phyloP scores from a whole-genome alignment of 306 rosid species.

The Acacia acuminata region DNA sequence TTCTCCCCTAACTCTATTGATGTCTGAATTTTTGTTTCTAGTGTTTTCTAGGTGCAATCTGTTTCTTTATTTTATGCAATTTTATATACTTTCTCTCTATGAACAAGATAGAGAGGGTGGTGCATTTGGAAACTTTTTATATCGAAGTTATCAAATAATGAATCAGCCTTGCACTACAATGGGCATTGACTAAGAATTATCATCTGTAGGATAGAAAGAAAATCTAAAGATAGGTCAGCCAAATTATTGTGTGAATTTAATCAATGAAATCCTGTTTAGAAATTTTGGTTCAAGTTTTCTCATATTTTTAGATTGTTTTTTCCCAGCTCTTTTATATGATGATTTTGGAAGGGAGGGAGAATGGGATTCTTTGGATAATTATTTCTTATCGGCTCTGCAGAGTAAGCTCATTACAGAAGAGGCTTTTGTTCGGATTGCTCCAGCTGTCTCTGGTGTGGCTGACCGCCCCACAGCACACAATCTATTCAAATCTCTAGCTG shows the following conservation, averaged over 20 bases:
- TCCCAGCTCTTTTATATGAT: slow-evolving; percentile 14
- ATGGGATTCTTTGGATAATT: slow-evolving; percentile 7
- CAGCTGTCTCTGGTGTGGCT: slow-evolving; percentile 82
- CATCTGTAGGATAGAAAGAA: no score
- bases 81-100: not conserved
- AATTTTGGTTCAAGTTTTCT: slow-evolving; percentile 2
- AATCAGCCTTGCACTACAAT: not conserved
- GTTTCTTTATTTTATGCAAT: not conserved
- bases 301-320: not conserved
- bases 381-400: slow-evolving; percentile 50
- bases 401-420: slow-evolving; percentile 70
- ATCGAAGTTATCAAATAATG: not conserved
- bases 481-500: slow-evolving; percentile 84
- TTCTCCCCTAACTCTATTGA: not conserved
- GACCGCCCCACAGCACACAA: slow-evolving; percentile 78
- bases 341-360: slow-evolving; percentile 25
- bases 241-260: slow-evolving; percentile 15
- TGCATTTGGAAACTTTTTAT: not conserved
- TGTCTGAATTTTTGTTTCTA: not conserved
- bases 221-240: slow-evolving; percentile 6
- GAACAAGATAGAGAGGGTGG: not conserved
- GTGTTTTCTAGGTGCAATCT: not conserved
- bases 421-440: slow-evolving; percentile 89
- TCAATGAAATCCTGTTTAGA: slow-evolving; percentile 3
- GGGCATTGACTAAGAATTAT: not conserved